A percentile compares a stretch with the other conserved stretches of the same genome.
Evolutionary conservation across 2,329 filamentous ascomycete species (phyloP).

Genomic region (Ceratocystis smalleyi): DNA sequence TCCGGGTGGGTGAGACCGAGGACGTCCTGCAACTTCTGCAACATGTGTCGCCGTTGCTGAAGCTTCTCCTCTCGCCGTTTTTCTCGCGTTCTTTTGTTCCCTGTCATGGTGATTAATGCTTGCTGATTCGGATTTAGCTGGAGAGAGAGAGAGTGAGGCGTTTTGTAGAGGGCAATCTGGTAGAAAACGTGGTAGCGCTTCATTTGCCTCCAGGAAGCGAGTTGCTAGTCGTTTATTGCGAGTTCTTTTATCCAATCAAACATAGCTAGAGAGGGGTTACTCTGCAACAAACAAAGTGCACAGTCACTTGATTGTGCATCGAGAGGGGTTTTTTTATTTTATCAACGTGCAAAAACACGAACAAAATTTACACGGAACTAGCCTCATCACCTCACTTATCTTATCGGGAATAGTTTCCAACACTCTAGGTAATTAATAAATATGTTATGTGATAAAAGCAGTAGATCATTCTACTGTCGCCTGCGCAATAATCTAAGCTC

Average conservation of each 20-base stretch:
- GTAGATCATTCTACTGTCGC: conserved; percentile 6
- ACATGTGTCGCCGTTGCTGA: conserved; percentile 23
- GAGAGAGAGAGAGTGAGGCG: too few species aligned
- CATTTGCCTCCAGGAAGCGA: neutral
- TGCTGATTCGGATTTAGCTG: neutral
- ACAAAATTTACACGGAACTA: too few species aligned
- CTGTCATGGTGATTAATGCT: neutral
- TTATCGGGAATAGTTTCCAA: too few species aligned
- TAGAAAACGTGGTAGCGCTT: too few species aligned
- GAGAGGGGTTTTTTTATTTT: neutral
- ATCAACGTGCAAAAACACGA: too few species aligned
- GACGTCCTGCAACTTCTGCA: conserved; percentile 28
- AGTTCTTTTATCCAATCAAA: neutral
- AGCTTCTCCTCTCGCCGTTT: neutral
- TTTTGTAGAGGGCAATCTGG: too few species aligned
- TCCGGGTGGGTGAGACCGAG: neutral
- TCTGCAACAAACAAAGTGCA: neutral
- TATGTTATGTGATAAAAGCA: conserved; percentile 4
- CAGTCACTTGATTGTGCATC: neutral
- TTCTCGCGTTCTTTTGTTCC: neutral
- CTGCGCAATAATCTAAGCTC: neutral
- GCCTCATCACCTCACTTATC: too few species aligned
- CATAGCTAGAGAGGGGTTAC: neutral
- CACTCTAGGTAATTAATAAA: neutral
- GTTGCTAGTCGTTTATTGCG: neutral